Evolutionary conservation across 352 stramenopile genomes (phyloP).

Genomic region (Pythium pyrilobum): DNA sequence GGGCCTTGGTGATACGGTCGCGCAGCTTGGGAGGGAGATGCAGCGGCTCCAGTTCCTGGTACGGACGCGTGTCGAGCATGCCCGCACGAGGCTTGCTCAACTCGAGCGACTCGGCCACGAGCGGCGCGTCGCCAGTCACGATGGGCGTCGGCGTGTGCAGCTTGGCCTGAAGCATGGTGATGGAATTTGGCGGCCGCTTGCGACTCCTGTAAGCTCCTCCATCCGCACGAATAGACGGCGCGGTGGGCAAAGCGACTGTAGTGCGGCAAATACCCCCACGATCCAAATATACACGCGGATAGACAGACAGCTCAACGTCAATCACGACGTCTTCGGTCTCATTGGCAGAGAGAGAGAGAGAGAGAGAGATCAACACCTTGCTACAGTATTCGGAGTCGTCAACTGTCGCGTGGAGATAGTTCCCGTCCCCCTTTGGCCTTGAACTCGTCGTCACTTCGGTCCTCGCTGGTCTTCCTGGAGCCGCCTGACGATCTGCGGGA

Average conservation of each 20-base stretch:
- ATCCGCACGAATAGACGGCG: no score
- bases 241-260: no score
- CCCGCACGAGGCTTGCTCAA: constrained; percentile 8
- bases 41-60: constrained; percentile 55
- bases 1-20: constrained; percentile 52
- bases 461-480: constrained; percentile 1
- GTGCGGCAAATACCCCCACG: background rate
- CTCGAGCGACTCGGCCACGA: background rate
- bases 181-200: no score
- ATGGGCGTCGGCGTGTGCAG: background rate
- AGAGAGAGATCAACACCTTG: no score
- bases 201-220: no score
- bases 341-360: no score
- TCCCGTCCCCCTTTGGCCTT: no score
- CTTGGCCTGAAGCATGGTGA: background rate
- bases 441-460: no score
- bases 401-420: no score
- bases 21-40: constrained; percentile 53
- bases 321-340: no score
- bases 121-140: background rate
- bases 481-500: constrained; percentile 28
- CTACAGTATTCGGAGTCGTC: no score
- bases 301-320: background rate
- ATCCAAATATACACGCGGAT: constrained; percentile 2
- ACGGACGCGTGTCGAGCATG: constrained; percentile 47